Percentiles rank a stretch among this genome's conserved stretches.
Evolutionary conservation across 2,329 filamentous ascomycete species (phyloP).

Genomic region (Aspergillus quadricinctus): DNA sequence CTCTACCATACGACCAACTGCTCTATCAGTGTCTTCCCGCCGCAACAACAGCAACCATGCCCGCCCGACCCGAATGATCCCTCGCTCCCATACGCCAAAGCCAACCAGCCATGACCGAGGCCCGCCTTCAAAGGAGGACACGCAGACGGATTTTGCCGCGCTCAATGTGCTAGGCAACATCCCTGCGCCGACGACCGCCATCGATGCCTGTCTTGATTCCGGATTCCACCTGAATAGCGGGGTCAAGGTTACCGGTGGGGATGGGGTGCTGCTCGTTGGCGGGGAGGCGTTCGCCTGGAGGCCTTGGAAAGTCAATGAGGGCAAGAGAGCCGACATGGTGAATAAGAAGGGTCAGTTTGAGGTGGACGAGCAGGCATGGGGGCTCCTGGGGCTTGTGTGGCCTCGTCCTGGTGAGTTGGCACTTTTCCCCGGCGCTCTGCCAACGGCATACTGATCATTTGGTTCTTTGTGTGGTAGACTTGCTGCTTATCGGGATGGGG

Average conservation of each 20-base stretch:
- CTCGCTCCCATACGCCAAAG: conserved; percentile 31
- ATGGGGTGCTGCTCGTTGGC: conserved; percentile 72
- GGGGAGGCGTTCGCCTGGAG: conserved; percentile 87
- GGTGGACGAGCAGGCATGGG: conserved; percentile 65
- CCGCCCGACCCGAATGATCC: conserved; percentile 29
- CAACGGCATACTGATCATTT: conserved; percentile 1
- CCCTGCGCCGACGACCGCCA: conserved; percentile 71
- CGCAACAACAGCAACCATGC: conserved; percentile 23
- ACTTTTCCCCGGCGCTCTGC: conserved; percentile 3
- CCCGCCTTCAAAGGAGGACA: conserved; percentile 57
- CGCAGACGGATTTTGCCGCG: conserved; percentile 66
- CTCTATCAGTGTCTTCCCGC: conserved; percentile 7
- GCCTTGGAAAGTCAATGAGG: conserved; percentile 61
- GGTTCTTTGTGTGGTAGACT: conserved; percentile 10
- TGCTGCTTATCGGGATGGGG: conserved; percentile 79
- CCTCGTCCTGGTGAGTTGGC: conserved; percentile 72
- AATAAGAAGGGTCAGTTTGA: conserved; percentile 82
- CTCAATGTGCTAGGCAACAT: conserved; percentile 76
- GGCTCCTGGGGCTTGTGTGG: conserved; percentile 72
- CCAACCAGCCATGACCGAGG: conserved; percentile 53
- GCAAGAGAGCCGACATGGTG: conserved; percentile 49
- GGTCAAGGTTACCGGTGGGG: conserved; percentile 61
- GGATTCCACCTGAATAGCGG: conserved; percentile 88
- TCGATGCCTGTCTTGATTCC: conserved; percentile 75
- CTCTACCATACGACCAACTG: conserved; percentile 4